phyloP scores from a whole-genome alignment of 306 rosid species.

The Rubus idaeus region DNA sequence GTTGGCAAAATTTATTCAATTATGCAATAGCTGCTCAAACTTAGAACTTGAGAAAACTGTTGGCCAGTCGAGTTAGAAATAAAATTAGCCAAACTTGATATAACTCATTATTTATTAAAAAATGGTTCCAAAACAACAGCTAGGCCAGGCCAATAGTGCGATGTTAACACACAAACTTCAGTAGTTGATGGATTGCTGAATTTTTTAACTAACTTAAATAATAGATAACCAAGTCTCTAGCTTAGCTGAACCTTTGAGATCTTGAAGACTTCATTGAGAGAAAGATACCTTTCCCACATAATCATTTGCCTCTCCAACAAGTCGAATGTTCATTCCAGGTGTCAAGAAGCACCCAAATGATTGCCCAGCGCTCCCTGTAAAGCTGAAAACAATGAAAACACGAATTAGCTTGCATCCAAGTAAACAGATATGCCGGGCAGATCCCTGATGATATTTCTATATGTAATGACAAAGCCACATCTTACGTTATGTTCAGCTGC shows the following conservation, averaged over 20 bases:
- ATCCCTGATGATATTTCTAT: background rate
- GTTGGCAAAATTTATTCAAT: background rate
- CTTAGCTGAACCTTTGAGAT: background rate
- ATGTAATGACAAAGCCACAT: conserved; percentile 21
- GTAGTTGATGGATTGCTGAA: background rate
- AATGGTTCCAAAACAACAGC: background rate
- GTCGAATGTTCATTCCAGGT: conserved; percentile 96
- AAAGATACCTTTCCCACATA: conserved; percentile 88
- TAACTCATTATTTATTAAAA: background rate
- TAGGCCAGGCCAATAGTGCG: background rate
- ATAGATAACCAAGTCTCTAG: background rate
- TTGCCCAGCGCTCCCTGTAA: conserved; percentile 96
- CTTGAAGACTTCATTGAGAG: background rate
- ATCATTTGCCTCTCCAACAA: conserved; percentile 95
- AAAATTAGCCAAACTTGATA: background rate
- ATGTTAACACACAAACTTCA: background rate
- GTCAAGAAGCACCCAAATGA: conserved; percentile 97
- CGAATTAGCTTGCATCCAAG: conserved; percentile 23
- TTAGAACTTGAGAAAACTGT: background rate
- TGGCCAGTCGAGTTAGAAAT: background rate
- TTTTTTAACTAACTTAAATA: background rate
- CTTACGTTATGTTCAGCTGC: conserved; percentile 88
- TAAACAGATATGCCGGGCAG: background rate
- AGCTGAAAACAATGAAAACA: conserved; percentile 50
- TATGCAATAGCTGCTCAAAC: background rate